Conservation (phyloP, 495 filamentous ascomycete species). For the Talaromyces nanjingensis region DNA sequence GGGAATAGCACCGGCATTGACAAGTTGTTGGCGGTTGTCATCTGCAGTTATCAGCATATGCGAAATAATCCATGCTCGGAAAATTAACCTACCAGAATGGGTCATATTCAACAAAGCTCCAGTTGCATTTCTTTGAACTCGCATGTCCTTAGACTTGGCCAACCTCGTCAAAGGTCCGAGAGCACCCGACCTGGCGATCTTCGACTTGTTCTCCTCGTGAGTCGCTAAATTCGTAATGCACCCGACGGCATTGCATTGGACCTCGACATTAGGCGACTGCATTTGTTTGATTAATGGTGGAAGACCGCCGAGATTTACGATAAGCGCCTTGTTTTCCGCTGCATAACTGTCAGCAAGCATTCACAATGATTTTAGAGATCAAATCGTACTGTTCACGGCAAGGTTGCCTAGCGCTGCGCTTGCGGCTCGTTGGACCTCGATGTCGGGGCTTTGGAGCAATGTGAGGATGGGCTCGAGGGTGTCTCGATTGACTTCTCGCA, state of each 20-base stretch:
- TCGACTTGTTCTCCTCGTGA: slow-evolving; percentile 98
- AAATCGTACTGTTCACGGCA: slow-evolving; percentile 81
- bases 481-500: slow-evolving; percentile 88
- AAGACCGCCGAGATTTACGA: slow-evolving; percentile 86
- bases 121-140: slow-evolving; percentile 95
- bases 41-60: slow-evolving; percentile 42
- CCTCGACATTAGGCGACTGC: slow-evolving; percentile 98
- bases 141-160: slow-evolving; percentile 97
- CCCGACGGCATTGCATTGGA: slow-evolving; percentile 97
- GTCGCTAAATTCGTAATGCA: slow-evolving; percentile 98
- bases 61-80: not conserved
- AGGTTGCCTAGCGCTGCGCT: slow-evolving; percentile 95
- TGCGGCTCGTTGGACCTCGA: slow-evolving; percentile 94
- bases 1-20: slow-evolving; percentile 92
- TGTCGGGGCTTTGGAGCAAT: slow-evolving; percentile 88
- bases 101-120: slow-evolving; percentile 98
- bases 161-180: slow-evolving; percentile 82
- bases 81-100: slow-evolving; percentile 68
- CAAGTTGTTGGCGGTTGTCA: slow-evolving; percentile 94
- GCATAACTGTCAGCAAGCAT: slow-evolving; percentile 36
- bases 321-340: slow-evolving; percentile 97
- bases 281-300: slow-evolving; percentile 93
- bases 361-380: not conserved
- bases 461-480: slow-evolving; percentile 94
- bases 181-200: slow-evolving; percentile 92